Percentiles rank a stretch among this genome's conserved stretches.
These are phyloP conservation scores for Selaginella tamariscina DNA, from an alignment of 75 land plant species.

Conservation along the genomic window DNA sequence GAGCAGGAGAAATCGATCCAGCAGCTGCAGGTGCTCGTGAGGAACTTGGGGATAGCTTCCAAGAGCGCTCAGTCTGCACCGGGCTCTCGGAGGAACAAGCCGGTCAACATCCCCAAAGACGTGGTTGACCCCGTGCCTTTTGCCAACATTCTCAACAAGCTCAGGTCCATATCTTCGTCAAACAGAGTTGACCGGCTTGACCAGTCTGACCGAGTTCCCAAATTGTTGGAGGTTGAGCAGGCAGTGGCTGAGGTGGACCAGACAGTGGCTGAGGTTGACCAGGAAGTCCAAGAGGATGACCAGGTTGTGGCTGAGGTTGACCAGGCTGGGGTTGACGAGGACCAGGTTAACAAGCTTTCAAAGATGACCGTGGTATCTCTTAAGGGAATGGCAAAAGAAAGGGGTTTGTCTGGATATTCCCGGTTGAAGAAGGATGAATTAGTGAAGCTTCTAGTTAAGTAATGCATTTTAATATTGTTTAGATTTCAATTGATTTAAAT, in stretches of 20 bases:
- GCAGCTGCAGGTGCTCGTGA: conserved; percentile 8
- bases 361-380: background rate
- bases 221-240: background rate
- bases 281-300: background rate
- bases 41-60: background rate
- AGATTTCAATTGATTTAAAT: no score
- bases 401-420: background rate
- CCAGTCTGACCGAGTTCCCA: background rate
- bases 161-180: background rate
- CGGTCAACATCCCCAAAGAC: background rate
- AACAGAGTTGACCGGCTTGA: background rate
- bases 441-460: background rate
- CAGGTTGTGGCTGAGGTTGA: background rate
- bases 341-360: background rate
- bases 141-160: background rate
- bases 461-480: no score
- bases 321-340: background rate
- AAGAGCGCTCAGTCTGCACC: background rate
- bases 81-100: background rate
- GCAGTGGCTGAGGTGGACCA: background rate
- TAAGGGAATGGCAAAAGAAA: background rate
- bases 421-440: background rate
- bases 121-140: background rate
- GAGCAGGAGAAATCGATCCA: conserved; percentile 12
- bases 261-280: background rate